These are phyloP conservation scores for Lenwebbia sp. DNA, from an alignment of 345 rosid genomes.

Conservation along the genomic window DNA sequence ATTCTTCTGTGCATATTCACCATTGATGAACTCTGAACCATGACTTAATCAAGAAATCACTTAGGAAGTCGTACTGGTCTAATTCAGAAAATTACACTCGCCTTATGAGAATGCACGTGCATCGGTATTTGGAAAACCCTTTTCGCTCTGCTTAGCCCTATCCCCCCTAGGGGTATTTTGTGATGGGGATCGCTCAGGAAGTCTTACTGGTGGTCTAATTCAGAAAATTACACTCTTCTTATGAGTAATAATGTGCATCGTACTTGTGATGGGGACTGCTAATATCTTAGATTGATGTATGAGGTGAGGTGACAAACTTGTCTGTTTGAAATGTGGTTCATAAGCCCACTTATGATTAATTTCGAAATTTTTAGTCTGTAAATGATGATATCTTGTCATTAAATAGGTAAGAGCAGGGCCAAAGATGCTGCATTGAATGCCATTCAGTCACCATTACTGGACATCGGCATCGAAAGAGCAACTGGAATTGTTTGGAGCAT, in stretches of 20 bases:
- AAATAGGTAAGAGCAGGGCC: constrained; percentile 79
- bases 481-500: constrained; percentile 99
- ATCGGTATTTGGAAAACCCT: neutral
- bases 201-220: neutral
- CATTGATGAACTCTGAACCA: neutral
- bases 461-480: constrained; percentile 95
- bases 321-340: neutral
- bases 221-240: neutral
- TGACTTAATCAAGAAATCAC: neutral
- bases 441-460: constrained; percentile 88
- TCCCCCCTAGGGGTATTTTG: too few relatives aligned
- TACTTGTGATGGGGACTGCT: neutral
- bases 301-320: neutral
- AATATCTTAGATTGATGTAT: neutral
- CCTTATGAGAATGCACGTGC: neutral
- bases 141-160: too few relatives aligned
- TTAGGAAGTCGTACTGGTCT: neutral
- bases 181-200: neutral
- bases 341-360: neutral
- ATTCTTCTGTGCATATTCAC: neutral
- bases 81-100: neutral
- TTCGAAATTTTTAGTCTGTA: neutral
- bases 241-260: neutral
- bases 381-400: neutral
- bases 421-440: constrained; percentile 98